phyloP scores from a whole-genome alignment of 495 filamentous ascomycete genomes.

The Ascodesmis nigricans region DNA sequence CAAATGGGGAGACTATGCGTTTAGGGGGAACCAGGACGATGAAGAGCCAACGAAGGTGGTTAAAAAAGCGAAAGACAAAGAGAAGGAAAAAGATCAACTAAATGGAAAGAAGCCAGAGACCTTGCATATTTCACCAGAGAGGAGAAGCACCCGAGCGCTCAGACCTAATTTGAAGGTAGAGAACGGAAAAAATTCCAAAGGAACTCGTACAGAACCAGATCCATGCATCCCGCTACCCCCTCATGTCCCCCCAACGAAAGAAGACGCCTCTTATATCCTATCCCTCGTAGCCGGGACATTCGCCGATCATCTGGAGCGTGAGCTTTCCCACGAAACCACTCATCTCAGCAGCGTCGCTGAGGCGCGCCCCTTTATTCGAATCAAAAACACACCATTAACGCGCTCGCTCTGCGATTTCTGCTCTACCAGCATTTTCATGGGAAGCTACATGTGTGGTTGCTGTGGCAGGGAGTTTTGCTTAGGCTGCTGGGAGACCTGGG shows the following conservation, averaged over 20 bases:
- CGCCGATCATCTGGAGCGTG: slow-evolving; percentile 9
- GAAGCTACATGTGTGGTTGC: slow-evolving; percentile 19
- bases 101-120: not conserved
- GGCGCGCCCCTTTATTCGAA: slow-evolving; percentile 12
- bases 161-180: not conserved
- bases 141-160: not conserved
- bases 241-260: not conserved
- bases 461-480: slow-evolving; percentile 21
- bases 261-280: slow-evolving; percentile 11
- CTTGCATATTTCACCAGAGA: not conserved
- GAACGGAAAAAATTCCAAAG: not conserved
- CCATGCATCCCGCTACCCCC: not conserved
- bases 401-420: slow-evolving; percentile 19
- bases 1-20: slow-evolving; percentile 8
- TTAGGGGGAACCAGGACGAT: slow-evolving; percentile 9
- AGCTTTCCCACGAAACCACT: slow-evolving; percentile 12
- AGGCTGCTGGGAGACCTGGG: slow-evolving; percentile 19
- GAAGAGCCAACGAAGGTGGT: not conserved
- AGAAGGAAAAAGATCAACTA: not conserved
- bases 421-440: slow-evolving; percentile 17
- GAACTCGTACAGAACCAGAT: not conserved
- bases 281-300: slow-evolving; percentile 14
- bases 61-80: not conserved
- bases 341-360: slow-evolving; percentile 5
- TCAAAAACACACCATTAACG: slow-evolving; percentile 7